Evolutionary conservation across 2,329 filamentous ascomycete genomes (phyloP).

Genomic region (Sporothrix curviconia): DNA sequence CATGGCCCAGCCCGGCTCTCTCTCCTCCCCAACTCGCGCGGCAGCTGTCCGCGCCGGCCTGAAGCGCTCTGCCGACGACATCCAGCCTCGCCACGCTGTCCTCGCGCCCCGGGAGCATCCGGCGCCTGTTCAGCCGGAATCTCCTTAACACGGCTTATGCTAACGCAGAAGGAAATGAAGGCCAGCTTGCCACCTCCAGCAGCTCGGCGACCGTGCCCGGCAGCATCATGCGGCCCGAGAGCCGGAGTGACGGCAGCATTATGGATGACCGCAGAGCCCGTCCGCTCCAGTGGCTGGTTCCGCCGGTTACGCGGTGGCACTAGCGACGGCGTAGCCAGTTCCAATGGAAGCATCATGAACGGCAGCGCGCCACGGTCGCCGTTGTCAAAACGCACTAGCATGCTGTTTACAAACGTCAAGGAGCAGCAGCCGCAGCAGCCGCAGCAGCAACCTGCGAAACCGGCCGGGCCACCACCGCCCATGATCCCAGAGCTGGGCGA

Average conservation of each 20-base stretch:
- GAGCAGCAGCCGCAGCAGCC: conserved; percentile 17
- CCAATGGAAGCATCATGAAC: conserved; percentile 12
- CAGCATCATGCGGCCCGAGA: conserved; percentile 39
- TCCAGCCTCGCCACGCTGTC: conserved; percentile 45
- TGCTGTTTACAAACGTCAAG: conserved; percentile 34
- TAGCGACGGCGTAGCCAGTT: conserved; percentile 17
- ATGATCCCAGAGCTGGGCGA: conserved; percentile 54
- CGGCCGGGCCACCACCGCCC: conserved; percentile 41
- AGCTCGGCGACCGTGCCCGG: conserved; percentile 18
- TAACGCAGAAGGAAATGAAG: conserved; percentile 39
- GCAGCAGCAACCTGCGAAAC: conserved; percentile 28
- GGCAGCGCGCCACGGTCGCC: conserved; percentile 20
- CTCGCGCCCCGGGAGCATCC: conserved; percentile 48
- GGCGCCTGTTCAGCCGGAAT: conserved; percentile 50
- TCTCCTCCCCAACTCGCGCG: conserved; percentile 22
- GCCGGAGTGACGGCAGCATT: conserved; percentile 43
- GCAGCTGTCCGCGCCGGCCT: conserved; percentile 32
- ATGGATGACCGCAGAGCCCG: conserved; percentile 48
- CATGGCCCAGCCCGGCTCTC: conserved; percentile 30
- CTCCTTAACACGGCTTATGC: conserved; percentile 48
- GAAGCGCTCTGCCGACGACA: conserved; percentile 46
- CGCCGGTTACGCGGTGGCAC: conserved; percentile 40
- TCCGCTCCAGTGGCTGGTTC: conserved; percentile 55
- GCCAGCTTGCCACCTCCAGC: conserved; percentile 20
- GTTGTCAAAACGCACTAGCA: conserved; percentile 35